Evolutionary conservation across 345 rosid genomes (phyloP).

Genomic region (Bruguiera sexangula): DNA sequence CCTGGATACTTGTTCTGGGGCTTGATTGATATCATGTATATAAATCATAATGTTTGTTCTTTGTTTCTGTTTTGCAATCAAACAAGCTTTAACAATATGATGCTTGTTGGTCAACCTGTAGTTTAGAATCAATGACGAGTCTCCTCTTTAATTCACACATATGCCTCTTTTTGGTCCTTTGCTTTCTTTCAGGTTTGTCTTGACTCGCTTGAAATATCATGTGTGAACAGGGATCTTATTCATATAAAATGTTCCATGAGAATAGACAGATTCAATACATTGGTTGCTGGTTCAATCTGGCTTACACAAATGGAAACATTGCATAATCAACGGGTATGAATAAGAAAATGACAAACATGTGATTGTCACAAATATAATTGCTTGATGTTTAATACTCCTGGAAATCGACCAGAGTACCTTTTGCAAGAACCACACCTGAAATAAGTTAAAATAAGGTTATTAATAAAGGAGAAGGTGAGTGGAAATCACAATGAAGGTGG

Average conservation of each 20-base stretch:
- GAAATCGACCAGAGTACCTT: background rate
- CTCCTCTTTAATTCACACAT: constrained; percentile 4
- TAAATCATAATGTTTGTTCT: background rate
- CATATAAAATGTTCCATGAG: too few relatives aligned
- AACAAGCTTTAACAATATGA: background rate
- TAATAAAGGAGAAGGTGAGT: background rate
- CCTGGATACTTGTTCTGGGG: too few relatives aligned
- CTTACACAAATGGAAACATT: background rate
- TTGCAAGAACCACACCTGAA: too few relatives aligned
- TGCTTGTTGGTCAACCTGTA: background rate
- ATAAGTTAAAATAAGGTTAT: too few relatives aligned
- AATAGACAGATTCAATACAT: too few relatives aligned
- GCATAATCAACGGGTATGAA: background rate
- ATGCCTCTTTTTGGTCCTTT: background rate
- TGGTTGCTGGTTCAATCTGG: background rate
- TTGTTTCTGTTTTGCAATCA: too few relatives aligned
- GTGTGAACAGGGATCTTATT: too few relatives aligned
- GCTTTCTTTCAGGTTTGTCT: background rate
- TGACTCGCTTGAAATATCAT: too few relatives aligned
- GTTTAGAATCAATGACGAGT: background rate
- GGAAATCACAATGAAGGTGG: background rate
- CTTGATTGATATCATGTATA: too few relatives aligned
- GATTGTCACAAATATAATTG: background rate
- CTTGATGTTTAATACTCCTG: background rate
- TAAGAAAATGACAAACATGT: background rate